Evolutionary conservation across 768 basidiomycete genomes (phyloP), one percentile per base, ranked within the genome.

Genomic region (Lentinula raphanica): DNA sequence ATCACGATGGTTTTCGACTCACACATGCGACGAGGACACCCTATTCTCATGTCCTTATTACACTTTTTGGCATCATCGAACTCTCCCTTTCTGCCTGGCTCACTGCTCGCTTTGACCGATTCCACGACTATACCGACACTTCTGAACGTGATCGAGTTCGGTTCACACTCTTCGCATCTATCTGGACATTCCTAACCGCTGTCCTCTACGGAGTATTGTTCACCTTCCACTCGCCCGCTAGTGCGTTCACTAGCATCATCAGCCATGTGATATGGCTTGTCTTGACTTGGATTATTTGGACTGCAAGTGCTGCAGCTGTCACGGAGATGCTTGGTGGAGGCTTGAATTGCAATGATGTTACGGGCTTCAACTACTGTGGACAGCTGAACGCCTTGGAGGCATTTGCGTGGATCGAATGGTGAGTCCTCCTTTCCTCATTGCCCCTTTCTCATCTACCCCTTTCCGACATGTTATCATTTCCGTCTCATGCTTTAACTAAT

Each of bases 371-470:
- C 12, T 90, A 90, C 60, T 93, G 90, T 65, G 81, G 81, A 28
- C 90, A 92, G 64, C 72, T 92, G 32, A 91, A 90, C 55, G 88
- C 90, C 4, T 70, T 88, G 1, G 80, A 86, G 65, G 90, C 73
- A 19, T 91, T 92, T 64, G 82, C 87, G 7, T 92, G 90, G 90
- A 65, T 87, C 13, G 79, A 82, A 62, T 88, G 85, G 88, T 89
- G 38, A 15, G 51, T 38, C 15, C 7, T 19, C 3, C 19, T 28
- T 9, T 35, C 12, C 1, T 28, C 2, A 17, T 36, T 49, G 8
- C 28, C 3, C 17, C 19, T 15, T 65, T 49, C 46, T 50, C 44
- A 23, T 44, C 39, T 3, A 45, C 19, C 13, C 27, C 27, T 19
- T 28, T 5, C 25, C 13, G 9, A 5, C 19, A 9, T 45, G n/a